Conservation (phyloP, 305 asterid species). For the Fraxinus baroniana region DNA sequence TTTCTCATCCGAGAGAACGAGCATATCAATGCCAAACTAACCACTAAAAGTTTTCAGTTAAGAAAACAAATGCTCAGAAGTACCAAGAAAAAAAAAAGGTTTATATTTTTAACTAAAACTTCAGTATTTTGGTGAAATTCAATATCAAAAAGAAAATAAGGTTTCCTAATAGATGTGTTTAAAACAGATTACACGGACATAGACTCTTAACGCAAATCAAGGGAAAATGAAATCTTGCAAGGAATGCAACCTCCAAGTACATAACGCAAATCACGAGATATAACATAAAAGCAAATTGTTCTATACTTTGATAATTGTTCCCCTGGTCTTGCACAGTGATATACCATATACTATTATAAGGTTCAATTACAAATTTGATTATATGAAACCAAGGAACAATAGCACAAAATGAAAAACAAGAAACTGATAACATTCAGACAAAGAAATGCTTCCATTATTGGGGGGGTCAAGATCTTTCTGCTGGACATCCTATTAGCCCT, state of each 20-base stretch:
- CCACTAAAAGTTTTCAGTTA: constrained; percentile 62
- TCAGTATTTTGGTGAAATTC: background rate
- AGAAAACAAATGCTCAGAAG: constrained; percentile 30
- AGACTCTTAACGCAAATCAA: background rate
- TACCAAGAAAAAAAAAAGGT: background rate
- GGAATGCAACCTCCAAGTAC: background rate
- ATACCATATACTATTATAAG: background rate
- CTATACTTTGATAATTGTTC: background rate
- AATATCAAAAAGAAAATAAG: background rate
- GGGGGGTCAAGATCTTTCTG: background rate
- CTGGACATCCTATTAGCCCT: background rate
- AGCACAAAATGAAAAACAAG: background rate
- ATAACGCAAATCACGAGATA: background rate
- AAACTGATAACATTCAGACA: background rate
- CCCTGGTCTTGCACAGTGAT: background rate
- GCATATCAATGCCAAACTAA: constrained; percentile 68
- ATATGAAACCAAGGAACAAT: background rate
- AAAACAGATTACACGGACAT: background rate
- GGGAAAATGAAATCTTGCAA: background rate
- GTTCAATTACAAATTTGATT: background rate
- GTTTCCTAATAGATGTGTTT: background rate
- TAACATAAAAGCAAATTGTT: background rate
- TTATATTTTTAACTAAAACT: background rate
- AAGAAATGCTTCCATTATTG: background rate
- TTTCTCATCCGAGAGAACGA: constrained; percentile 85